Evolutionary conservation across 805 yeast species (phyloP).

Genomic region (Alloascoidea hylecoeti): DNA sequence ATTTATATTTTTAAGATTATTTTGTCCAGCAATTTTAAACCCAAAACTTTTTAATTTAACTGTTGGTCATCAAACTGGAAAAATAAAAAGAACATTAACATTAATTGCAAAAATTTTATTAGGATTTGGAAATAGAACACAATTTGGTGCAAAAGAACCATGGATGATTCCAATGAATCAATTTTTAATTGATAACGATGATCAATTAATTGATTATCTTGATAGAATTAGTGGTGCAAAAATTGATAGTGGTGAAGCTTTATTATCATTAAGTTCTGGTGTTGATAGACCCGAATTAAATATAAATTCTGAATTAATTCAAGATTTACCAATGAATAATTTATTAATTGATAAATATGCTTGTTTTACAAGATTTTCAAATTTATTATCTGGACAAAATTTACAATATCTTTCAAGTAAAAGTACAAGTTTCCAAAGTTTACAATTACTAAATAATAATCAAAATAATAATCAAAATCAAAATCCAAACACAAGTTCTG

Average conservation of each 20-base stretch:
- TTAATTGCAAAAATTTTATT: conserved; percentile 68
- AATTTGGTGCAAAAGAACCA: conserved; percentile 75
- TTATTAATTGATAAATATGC: neutral
- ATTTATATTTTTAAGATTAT: conserved; percentile 67
- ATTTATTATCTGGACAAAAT: too few species aligned
- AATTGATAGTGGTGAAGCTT: neutral
- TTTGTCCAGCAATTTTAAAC: conserved; percentile 85
- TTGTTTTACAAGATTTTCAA: neutral
- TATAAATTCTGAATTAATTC: neutral
- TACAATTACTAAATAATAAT: too few species aligned
- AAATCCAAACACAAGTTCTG: too few species aligned
- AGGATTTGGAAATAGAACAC: conserved; percentile 63
- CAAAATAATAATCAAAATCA: too few species aligned
- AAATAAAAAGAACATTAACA: conserved; percentile 65
- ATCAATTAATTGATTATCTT: conserved; percentile 40
- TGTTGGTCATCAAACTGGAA: conserved; percentile 54
- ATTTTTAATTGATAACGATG: conserved; percentile 44
- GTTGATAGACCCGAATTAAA: neutral
- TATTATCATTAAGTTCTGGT: neutral
- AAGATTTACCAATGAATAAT: neutral
- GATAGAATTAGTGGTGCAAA: neutral
- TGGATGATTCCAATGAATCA: conserved; percentile 57
- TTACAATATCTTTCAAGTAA: too few species aligned
- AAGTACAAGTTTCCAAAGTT: too few species aligned
- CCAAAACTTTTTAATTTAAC: conserved; percentile 76